Evolutionary conservation across 1,284 basidiomycete genomes (phyloP).

Genomic region (Coriolopsis trogii): DNA sequence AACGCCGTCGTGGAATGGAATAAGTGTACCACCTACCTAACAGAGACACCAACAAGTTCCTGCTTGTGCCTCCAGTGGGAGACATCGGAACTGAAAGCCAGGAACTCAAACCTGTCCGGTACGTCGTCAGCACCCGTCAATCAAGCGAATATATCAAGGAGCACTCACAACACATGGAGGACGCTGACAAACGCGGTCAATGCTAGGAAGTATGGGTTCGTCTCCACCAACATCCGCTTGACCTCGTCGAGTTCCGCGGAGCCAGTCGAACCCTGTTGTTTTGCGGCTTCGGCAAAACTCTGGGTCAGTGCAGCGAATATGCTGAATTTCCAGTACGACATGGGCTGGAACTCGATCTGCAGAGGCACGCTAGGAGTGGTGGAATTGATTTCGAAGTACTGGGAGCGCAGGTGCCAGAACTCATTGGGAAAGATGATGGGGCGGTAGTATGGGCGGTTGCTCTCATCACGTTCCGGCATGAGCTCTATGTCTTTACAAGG

Average conservation of each 20-base stretch:
- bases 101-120: slow-evolving; percentile 79
- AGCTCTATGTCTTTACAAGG: slow-evolving; percentile 56
- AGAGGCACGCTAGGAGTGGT: slow-evolving; percentile 78
- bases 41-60: slow-evolving; percentile 83
- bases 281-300: slow-evolving; percentile 81
- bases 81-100: slow-evolving; percentile 94
- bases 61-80: slow-evolving; percentile 94
- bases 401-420: slow-evolving; percentile 88
- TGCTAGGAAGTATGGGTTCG: slow-evolving; percentile 88
- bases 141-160: not conserved
- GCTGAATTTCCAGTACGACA: slow-evolving; percentile 87
- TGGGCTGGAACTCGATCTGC: slow-evolving; percentile 82
- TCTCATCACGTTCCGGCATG: slow-evolving; percentile 60
- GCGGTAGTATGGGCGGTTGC: slow-evolving; percentile 71
- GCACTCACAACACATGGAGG: slow-evolving; percentile 81
- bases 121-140: slow-evolving; percentile 3
- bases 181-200: slow-evolving; percentile 84
- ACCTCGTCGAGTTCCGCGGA: slow-evolving; percentile 88
- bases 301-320: slow-evolving; percentile 80
- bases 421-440: slow-evolving; percentile 94
- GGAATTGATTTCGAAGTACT: slow-evolving; percentile 79
- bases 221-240: slow-evolving; percentile 93
- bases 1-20: slow-evolving; percentile 8
- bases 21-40: slow-evolving; percentile 53
- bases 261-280: slow-evolving; percentile 64